Base-by-base conservation (phyloP, 164 flowering plant genomes). In the Akebia trifoliata region DNA sequence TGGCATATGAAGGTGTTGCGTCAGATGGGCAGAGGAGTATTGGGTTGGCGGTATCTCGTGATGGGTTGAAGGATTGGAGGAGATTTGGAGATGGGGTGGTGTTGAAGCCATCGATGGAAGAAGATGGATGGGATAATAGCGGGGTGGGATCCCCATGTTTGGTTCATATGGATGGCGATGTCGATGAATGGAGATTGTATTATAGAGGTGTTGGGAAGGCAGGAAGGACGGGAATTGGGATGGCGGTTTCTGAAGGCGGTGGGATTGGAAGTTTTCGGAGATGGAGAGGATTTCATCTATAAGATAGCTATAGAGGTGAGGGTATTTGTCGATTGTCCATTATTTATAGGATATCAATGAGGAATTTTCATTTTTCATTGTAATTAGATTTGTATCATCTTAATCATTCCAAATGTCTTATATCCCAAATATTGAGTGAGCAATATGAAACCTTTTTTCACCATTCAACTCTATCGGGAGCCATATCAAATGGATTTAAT, bases 1-100 rank as follows among this genome's bases (percentile, higher is more conserved):
- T 87, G 93, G 90, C 75, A 9, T 87, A 85, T 66, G 97, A 87
- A 81, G 93, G 90, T 9, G 72, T 90, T 39, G 79, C 61, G 20
- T 74, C 37, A 9, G 69, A 78, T 64, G 97, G 93, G 18, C 36
- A 26, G 50, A 75, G 85, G 69, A 74, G 84, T 25, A 81, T 90
- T 34, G 97, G 97, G 2, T 26, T 83, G 43, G 93, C 93, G 3
- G 70, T 57, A 4, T 90, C 97, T n/a, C 5, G 57, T 0, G 90
- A 85, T 69, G 95, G 97, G 15, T 65, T 90, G 72, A 85, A 79
- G 69, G 71, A 78, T 29, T 87, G 95, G 97, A 71, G 57, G 25
- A 68, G 78, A 71, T 28, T 71, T 21, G 59, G 61, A n/a, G 73
- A 71, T 28, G 71, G 56, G 15, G 66, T 85, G 0, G 69, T 86